phyloP scores from a whole-genome alignment of 148 eudicot species.

The Persicaria tinctoria region DNA sequence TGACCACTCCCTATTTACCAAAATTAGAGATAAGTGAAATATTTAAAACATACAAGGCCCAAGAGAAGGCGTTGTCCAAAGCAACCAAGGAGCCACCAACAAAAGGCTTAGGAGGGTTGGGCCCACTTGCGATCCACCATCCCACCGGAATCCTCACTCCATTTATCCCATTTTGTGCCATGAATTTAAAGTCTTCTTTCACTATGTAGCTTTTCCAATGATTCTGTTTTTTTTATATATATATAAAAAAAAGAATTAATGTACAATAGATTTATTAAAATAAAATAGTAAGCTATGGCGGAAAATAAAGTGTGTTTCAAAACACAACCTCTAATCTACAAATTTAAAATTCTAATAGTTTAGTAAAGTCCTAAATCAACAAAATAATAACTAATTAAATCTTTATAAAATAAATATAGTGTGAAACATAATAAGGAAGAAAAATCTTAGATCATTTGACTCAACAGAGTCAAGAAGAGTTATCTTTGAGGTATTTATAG shows the following conservation, averaged over 20 bases:
- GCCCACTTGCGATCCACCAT: conserved; percentile 70
- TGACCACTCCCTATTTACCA: background rate
- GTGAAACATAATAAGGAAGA: too few relatives aligned
- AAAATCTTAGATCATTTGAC: background rate
- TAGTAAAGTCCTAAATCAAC: background rate
- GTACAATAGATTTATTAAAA: background rate
- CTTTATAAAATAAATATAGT: too few relatives aligned
- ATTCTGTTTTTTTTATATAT: conserved; percentile 20
- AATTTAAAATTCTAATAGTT: background rate
- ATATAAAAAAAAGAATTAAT: background rate
- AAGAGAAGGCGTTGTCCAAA: conserved; percentile 57
- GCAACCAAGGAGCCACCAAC: conserved; percentile 55
- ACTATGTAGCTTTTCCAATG: conserved; percentile 61
- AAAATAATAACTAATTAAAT: too few relatives aligned
- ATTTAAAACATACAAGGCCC: conserved; percentile 48
- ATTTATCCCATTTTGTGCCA: conserved; percentile 48
- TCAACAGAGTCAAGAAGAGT: too few relatives aligned
- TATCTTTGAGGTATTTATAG: too few relatives aligned
- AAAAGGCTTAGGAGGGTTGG: conserved; percentile 49
- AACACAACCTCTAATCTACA: background rate
- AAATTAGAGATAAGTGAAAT: background rate
- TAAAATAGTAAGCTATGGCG: background rate
- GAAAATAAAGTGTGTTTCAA: background rate
- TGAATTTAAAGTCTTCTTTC: conserved; percentile 58
- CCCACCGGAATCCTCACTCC: conserved; percentile 71